These are phyloP conservation scores for Saccharomycopsis microspora DNA, from an alignment of 805 yeast genomes.

Conservation along the genomic window DNA sequence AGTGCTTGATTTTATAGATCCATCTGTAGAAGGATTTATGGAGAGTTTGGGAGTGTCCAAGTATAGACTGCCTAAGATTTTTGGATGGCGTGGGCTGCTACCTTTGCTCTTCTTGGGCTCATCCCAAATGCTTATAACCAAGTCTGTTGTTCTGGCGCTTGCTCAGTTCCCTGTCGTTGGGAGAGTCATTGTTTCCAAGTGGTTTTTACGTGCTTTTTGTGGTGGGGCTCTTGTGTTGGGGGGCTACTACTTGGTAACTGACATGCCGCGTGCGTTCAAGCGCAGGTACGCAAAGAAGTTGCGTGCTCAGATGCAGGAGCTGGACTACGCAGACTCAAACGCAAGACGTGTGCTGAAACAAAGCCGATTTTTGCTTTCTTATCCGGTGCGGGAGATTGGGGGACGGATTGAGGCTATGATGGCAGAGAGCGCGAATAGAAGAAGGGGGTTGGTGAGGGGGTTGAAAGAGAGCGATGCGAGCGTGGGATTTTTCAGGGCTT, in stretches of 20 bases:
- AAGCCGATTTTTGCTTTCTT: conserved; percentile 67
- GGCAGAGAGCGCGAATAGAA: conserved; percentile 47
- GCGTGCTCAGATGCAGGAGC: conserved; percentile 36
- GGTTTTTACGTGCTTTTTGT: conserved; percentile 23
- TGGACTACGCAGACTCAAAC: conserved; percentile 62
- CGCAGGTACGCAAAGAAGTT: conserved; percentile 70
- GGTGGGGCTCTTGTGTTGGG: conserved; percentile 41
- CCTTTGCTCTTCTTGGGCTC: conserved; percentile 22
- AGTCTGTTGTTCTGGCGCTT: conserved; percentile 16
- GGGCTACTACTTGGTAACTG: conserved; percentile 54
- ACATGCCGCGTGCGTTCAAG: conserved; percentile 84
- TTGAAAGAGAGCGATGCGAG: conserved; percentile 48
- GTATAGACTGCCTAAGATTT: background rate
- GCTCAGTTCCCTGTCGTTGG: conserved; percentile 18
- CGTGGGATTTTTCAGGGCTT: conserved; percentile 38
- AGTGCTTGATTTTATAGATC: conserved; percentile 69
- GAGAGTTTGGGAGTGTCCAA: conserved; percentile 20
- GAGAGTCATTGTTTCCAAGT: conserved; percentile 6
- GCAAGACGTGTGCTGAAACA: conserved; percentile 73
- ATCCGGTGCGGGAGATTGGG: conserved; percentile 75
- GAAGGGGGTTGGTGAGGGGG: conserved; percentile 40
- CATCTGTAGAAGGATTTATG: conserved; percentile 51
- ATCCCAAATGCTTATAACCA: conserved; percentile 18
- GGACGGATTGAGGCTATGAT: conserved; percentile 54
- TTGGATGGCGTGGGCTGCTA: conserved; percentile 23